Conservation (phyloP, 2,329 filamentous ascomycete genomes). For the Aspergillus amoenus region DNA sequence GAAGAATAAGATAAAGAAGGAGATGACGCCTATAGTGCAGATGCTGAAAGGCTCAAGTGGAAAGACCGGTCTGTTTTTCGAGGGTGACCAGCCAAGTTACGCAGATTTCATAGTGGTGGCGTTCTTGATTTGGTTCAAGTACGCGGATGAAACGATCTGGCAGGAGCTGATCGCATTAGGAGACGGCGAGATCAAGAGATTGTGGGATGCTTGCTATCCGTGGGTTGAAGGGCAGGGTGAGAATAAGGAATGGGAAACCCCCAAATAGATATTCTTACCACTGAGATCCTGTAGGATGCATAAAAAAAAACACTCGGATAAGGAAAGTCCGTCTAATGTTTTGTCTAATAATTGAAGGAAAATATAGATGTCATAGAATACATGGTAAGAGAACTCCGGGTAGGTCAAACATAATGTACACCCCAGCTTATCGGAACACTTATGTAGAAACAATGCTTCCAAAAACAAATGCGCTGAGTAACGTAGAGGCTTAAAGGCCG, state of each 20-base stretch:
- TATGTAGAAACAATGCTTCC: slow-evolving; percentile 7
- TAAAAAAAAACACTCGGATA: not conserved
- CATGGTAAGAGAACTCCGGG: slow-evolving; percentile 22
- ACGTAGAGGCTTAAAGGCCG: slow-evolving; percentile 37
- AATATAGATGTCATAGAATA: slow-evolving; percentile 33
- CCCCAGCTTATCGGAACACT: slow-evolving; percentile 3
- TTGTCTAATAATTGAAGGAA: slow-evolving; percentile 21
- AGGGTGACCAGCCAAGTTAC: slow-evolving; percentile 31
- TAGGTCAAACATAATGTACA: slow-evolving; percentile 18
- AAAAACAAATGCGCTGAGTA: not conserved
- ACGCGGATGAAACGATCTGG: slow-evolving; percentile 23
- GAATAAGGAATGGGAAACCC: slow-evolving; percentile 32
- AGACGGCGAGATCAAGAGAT: slow-evolving; percentile 26
- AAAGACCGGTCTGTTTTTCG: slow-evolving; percentile 36
- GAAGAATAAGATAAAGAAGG: slow-evolving; percentile 21
- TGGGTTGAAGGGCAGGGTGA: slow-evolving; percentile 36
- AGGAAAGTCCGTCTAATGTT: slow-evolving; percentile 11
- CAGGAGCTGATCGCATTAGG: slow-evolving; percentile 25
- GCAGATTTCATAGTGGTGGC: slow-evolving; percentile 30
- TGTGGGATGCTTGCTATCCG: slow-evolving; percentile 31
- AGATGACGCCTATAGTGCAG: slow-evolving; percentile 19
- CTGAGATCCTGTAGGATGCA: not conserved
- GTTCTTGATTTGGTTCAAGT: slow-evolving; percentile 27
- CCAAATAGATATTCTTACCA: slow-evolving; percentile 2
- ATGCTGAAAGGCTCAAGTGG: slow-evolving; percentile 29